Evolutionary conservation across 768 basidiomycete species (phyloP).

Genomic region (Austroboletus festivus): DNA sequence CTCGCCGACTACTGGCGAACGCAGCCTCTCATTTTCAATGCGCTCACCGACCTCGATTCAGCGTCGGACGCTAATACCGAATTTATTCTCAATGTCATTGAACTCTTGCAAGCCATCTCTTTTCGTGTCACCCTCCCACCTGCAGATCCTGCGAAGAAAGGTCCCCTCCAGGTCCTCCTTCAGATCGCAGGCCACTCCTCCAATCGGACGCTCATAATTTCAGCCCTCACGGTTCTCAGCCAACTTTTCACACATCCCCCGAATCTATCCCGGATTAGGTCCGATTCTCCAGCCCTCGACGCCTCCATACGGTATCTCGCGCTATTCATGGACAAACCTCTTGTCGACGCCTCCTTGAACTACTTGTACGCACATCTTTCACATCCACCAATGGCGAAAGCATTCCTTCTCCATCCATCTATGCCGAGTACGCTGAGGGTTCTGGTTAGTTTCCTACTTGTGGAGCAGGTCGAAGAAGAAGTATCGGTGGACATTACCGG

Average conservation of each 20-base stretch:
- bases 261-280: slow-evolving; percentile 52
- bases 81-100: slow-evolving; percentile 67
- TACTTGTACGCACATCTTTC: slow-evolving; percentile 76
- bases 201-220: slow-evolving; percentile 75
- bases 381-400: slow-evolving; percentile 69
- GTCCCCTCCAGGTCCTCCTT: slow-evolving; percentile 57
- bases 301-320: slow-evolving; percentile 72
- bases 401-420: slow-evolving; percentile 67
- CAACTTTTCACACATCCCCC: slow-evolving; percentile 58
- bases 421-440: slow-evolving; percentile 70
- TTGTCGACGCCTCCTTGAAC: slow-evolving; percentile 71
- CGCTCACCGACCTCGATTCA: slow-evolving; percentile 59
- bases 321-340: slow-evolving; percentile 61
- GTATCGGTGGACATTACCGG: slow-evolving; percentile 63
- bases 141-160: slow-evolving; percentile 37
- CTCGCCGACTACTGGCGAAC: slow-evolving; percentile 59
- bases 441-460: slow-evolving; percentile 61
- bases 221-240: slow-evolving; percentile 58
- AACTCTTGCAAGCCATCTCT: slow-evolving; percentile 66
- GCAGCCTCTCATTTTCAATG: slow-evolving; percentile 60
- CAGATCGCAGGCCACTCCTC: slow-evolving; percentile 53
- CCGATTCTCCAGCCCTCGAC: slow-evolving; percentile 56
- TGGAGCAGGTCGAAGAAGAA: slow-evolving; percentile 70
- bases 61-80: slow-evolving; percentile 68
- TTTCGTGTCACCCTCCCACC: slow-evolving; percentile 38